phyloP scores from a whole-genome alignment of 2,329 filamentous ascomycete species.

The Cadophora luteo-olivacea region DNA sequence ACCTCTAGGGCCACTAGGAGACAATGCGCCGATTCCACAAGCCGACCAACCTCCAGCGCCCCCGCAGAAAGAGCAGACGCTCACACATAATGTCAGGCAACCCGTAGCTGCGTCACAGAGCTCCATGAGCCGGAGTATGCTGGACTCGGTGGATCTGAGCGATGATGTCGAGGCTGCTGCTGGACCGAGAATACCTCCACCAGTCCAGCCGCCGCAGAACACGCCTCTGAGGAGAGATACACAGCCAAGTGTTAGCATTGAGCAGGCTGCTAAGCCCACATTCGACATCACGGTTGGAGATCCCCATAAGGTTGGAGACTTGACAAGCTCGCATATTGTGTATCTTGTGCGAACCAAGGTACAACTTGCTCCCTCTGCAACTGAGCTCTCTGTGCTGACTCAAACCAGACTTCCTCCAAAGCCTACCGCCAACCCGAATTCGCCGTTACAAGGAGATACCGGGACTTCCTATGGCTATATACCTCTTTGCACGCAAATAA shows the following conservation, averaged over 20 bases:
- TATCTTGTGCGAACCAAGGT: slow-evolving; percentile 96
- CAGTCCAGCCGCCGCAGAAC: slow-evolving; percentile 63
- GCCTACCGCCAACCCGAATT: slow-evolving; percentile 94
- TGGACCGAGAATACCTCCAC: slow-evolving; percentile 70
- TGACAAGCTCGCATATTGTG: slow-evolving; percentile 97
- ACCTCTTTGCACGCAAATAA: slow-evolving; percentile 93
- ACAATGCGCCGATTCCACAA: slow-evolving; percentile 47
- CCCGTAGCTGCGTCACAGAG: slow-evolving; percentile 51
- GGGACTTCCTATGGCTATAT: slow-evolving; percentile 98
- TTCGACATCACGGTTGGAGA: slow-evolving; percentile 94
- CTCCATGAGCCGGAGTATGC: slow-evolving; percentile 55
- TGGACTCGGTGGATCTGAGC: slow-evolving; percentile 74
- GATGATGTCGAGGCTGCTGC: slow-evolving; percentile 60
- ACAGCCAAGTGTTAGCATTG: slow-evolving; percentile 84
- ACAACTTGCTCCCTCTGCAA: slow-evolving; percentile 41
- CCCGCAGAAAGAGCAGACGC: slow-evolving; percentile 70
- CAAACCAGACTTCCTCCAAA: slow-evolving; percentile 83
- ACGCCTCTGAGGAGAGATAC: slow-evolving; percentile 58
- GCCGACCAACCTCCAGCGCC: slow-evolving; percentile 69
- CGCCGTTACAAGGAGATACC: slow-evolving; percentile 89
- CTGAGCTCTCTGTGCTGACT: slow-evolving; percentile 30
- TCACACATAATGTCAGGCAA: slow-evolving; percentile 61
- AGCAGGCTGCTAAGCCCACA: slow-evolving; percentile 89
- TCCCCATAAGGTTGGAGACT: slow-evolving; percentile 95
- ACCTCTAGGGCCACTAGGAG: slow-evolving; percentile 73